Percentiles rank a stretch among this genome's conserved stretches.
Conservation (phyloP, 495 filamentous ascomycete genomes). For the Articulospora tetracladia region DNA sequence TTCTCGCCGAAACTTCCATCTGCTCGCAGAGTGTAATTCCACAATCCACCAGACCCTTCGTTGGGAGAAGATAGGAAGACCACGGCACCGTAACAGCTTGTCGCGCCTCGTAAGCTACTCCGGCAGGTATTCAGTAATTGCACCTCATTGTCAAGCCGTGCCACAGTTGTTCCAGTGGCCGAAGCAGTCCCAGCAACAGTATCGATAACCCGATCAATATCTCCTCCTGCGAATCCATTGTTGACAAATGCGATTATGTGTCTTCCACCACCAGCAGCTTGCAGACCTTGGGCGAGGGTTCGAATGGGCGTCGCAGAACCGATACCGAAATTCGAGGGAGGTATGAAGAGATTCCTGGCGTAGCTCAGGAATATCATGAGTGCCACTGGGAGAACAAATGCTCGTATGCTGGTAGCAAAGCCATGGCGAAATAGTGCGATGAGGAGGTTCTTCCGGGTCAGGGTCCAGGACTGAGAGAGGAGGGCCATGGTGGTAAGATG, state of each 20-base stretch:
- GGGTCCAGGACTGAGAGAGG: conserved; percentile 65
- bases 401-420: conserved; percentile 59
- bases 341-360: conserved; percentile 64
- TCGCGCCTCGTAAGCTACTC: conserved; percentile 65
- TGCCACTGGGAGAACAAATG: conserved; percentile 67
- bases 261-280: conserved; percentile 42
- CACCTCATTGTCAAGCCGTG: conserved; percentile 43
- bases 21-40: conserved; percentile 81
- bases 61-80: conserved; percentile 68
- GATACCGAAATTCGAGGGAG: conserved; percentile 65
- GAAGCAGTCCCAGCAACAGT: conserved; percentile 41
- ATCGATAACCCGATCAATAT: conserved; percentile 69
- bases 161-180: conserved; percentile 50
- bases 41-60: conserved; percentile 60
- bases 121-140: conserved; percentile 59
- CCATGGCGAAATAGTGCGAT: conserved; percentile 63
- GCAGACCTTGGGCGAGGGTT: conserved; percentile 55
- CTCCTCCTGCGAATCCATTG: conserved; percentile 62
- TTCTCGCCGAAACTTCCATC: conserved; percentile 59
- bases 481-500: conserved; percentile 41
- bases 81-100: conserved; percentile 69
- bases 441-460: conserved; percentile 69
- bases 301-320: conserved; percentile 51
- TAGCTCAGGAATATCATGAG: conserved; percentile 66
- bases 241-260: conserved; percentile 77